Conservation (phyloP, 352 stramenopile species). For the Phytopythium oedochilum region DNA sequence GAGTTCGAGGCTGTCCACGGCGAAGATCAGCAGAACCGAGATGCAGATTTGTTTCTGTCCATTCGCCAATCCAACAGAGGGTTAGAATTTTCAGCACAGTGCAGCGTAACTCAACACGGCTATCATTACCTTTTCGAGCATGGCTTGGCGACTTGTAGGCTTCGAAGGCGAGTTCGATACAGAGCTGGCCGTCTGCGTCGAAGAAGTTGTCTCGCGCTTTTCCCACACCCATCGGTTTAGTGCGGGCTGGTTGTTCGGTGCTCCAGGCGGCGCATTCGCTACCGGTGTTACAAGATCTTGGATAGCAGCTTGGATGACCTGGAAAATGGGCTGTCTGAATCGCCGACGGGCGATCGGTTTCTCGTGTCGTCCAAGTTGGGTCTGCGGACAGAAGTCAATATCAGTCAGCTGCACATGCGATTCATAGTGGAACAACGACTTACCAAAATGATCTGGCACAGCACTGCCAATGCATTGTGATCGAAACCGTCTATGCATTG, state of each 20-base stretch:
- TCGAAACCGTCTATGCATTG: not conserved
- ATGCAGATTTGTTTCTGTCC: not conserved
- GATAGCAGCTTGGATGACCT: slow-evolving; percentile 3
- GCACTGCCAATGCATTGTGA: not conserved
- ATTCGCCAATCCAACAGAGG: no score
- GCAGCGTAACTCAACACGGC: not conserved
- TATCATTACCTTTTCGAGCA: not conserved
- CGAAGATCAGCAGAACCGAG: slow-evolving; percentile 26
- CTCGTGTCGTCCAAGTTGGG: not conserved
- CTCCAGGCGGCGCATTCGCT: not conserved
- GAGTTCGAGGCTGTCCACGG: slow-evolving; percentile 26
- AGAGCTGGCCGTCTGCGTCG: not conserved
- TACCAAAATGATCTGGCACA: slow-evolving; percentile 1
- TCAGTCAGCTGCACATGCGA: not conserved
- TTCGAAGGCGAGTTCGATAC: not conserved
- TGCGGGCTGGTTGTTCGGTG: not conserved
- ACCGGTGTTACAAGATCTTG: slow-evolving; percentile 9
- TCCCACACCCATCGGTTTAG: not conserved
- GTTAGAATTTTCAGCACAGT: not conserved
- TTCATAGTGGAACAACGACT: not conserved
- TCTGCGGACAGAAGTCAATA: slow-evolving; percentile 1
- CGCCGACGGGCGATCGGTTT: slow-evolving; percentile 1
- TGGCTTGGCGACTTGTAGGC: not conserved
- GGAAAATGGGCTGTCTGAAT: slow-evolving; percentile 1
- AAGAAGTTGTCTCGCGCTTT: not conserved